Evolutionary conservation across 441 rosid species (phyloP), one percentile per base, ranked within the genome.

Genomic region (Arabidopsis lyrata): DNA sequence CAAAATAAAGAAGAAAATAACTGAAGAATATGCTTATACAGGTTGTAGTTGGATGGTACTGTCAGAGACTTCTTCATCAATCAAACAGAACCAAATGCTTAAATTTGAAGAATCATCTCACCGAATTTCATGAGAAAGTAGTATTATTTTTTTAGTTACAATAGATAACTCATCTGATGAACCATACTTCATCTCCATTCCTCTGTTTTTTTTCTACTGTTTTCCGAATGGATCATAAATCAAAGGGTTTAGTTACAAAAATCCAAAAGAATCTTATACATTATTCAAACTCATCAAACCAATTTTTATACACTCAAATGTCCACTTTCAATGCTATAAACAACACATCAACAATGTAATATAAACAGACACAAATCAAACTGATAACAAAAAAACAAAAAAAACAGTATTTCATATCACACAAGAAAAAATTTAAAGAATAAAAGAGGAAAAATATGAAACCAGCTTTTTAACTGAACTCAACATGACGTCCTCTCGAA

Each of bases 351-450:
- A 24, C 50, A 15, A 12, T 1, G 52, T 56, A 39, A 66, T 74
- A 66, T 59, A 50, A 67, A 74, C 63, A 67, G 59, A 27, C 62
- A 50, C 54, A 66, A 50, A 67, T 59, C 63, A 67, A 67, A 67
- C 24, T 42, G 54, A 41, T 18, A 47, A 65, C 27, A 5, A 45
- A 31, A 16, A 13, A 20, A 12, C 6, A 47, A 47, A 11, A 57
- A 12, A 2, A 24, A 42, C 29, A 8, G 34, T 12, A 39, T 35
- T 58, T 57, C 4, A 5, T 49, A 68, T 68, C 78, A 68, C 57
- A 75, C 74, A 34, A 44, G 14, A 61, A 53, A 13, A 45, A 6
- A 3, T 31, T 54, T 1, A 49, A 68, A 35, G 39, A 54, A 54
- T 39, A n/a, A 55, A 22, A 20, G 38, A 32, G 27, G 11, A 34